Evolutionary conservation across 495 filamentous ascomycete species (phyloP), one percentile per base, ranked within the genome.

Genomic region (Lichina pygmaea): DNA sequence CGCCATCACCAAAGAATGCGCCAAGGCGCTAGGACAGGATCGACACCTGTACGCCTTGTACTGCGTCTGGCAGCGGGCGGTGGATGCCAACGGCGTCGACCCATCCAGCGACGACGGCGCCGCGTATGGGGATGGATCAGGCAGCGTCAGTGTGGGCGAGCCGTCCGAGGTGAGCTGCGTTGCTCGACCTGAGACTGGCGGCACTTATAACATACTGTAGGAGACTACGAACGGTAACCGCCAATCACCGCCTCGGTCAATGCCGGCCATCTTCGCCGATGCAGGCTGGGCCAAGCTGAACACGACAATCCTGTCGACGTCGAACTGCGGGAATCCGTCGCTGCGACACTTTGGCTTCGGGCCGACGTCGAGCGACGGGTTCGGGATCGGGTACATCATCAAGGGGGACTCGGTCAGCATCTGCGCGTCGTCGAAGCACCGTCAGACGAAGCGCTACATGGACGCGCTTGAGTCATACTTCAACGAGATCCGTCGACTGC

Each of bases 291-390:
- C 94, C 60, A 83, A 79, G 51, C 70, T 93, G 48, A 94, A 94
- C 66, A 92, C 72, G 51, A 94, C 89, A 12, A 81, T 95, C 52
- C 64, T 97, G 15, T 89, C 81, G 33, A 94, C 89, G 2, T 93
- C 85, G n/a, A 97, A 97, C 62, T 97, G 89, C 60, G 89, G 89
- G 46, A 97, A 97, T 60, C 89, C 89, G 2, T 86, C 80, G n/a
- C 70, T 97, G 11, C 77, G 89, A 0, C 83, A 93, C 42, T 97
- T 97, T 53, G 89, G 89, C 9, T 97, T 97, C 59, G 89, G 89
- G 0, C 89, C 89, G 4, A 91, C 85, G 0, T 86, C 79, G 4
- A 86, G 77, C 31, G 91, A 95, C 45, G 89, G 89, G 0, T 95
- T 95, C 57, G 89, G 91, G 10, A 92, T 97, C 46, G 89, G 89